Percentiles rank a stretch among this genome's conserved stretches.
Evolutionary conservation across 2,329 filamentous ascomycete genomes (phyloP).

Genomic region (Rutstroemia sydowiana): DNA sequence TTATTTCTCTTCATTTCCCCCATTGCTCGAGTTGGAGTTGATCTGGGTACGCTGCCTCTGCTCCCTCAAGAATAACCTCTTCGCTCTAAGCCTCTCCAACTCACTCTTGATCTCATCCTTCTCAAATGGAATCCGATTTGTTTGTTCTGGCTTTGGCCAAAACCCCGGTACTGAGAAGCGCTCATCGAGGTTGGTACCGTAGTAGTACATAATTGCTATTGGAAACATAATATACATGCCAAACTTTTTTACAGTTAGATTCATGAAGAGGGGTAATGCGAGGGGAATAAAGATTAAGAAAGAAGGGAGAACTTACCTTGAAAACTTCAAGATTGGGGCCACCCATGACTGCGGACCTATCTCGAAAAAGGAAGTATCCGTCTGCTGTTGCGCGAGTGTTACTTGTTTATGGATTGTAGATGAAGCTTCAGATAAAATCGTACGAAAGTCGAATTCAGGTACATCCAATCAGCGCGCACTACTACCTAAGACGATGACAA

Average conservation of each 20-base stretch:
- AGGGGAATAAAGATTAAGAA: slow-evolving; percentile 2
- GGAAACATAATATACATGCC: slow-evolving; percentile 99
- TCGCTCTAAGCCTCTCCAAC: slow-evolving; percentile 27
- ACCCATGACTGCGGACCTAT: slow-evolving; percentile 46
- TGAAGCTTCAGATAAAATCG: neutral
- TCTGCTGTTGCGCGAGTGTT: neutral
- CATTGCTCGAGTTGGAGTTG: neutral
- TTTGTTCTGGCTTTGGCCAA: slow-evolving; percentile 79
- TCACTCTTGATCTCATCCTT: slow-evolving; percentile 78
- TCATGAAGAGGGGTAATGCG: slow-evolving; percentile 20
- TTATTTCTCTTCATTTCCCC: slow-evolving; percentile 6
- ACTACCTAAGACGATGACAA: too few relatives aligned
- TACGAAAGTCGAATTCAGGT: too few relatives aligned
- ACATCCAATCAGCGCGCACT: too few relatives aligned
- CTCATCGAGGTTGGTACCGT: slow-evolving; percentile 93
- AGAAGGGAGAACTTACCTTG: slow-evolving; percentile 54
- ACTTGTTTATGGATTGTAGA: neutral
- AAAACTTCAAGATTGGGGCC: slow-evolving; percentile 90
- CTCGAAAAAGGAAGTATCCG: neutral
- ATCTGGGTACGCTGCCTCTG: slow-evolving; percentile 26
- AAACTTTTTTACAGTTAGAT: slow-evolving; percentile 52
- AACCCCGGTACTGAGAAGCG: slow-evolving; percentile 85
- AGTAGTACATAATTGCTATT: slow-evolving; percentile 99
- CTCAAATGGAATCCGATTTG: slow-evolving; percentile 69
- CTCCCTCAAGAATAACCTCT: slow-evolving; percentile 30